These are phyloP conservation scores for Solanum clarkiae DNA, from an alignment of 257 asterid genomes.

Conservation along the genomic window DNA sequence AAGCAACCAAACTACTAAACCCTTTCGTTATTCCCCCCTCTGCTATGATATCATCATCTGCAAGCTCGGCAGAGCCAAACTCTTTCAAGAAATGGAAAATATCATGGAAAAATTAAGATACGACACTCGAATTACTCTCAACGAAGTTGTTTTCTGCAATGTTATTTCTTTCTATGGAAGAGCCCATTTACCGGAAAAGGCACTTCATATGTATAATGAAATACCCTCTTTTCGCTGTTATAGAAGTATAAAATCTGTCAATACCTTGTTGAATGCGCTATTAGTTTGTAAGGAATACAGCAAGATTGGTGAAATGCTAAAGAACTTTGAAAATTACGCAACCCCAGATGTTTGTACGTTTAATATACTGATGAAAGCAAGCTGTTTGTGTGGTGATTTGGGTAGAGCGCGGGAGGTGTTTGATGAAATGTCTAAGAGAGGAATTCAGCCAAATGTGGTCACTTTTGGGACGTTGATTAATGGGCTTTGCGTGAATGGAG, in stretches of 20 bases:
- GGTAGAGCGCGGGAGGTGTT: slow-evolving; percentile 34
- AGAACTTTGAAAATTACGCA: slow-evolving; percentile 21
- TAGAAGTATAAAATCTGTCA: slow-evolving; percentile 50
- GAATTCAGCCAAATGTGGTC: slow-evolving; percentile 46
- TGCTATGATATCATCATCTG: slow-evolving; percentile 74
- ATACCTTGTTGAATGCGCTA: slow-evolving; percentile 44
- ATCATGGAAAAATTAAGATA: slow-evolving; percentile 29
- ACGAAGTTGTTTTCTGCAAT: slow-evolving; percentile 58
- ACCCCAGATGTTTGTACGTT: slow-evolving; percentile 55
- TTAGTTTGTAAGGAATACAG: slow-evolving; percentile 36
- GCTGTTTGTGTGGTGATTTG: slow-evolving; percentile 24
- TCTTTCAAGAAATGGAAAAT: slow-evolving; percentile 55
- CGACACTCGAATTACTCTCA: slow-evolving; percentile 38
- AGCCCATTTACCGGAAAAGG: slow-evolving; percentile 43
- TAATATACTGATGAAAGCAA: slow-evolving; percentile 45
- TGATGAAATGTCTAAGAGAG: slow-evolving; percentile 50
- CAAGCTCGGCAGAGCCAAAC: slow-evolving; percentile 67
- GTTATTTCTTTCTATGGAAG: slow-evolving; percentile 50
- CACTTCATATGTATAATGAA: slow-evolving; percentile 43
- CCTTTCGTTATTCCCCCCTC: slow-evolving; percentile 50
- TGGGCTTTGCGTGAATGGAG: slow-evolving; percentile 31
- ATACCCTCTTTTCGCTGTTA: slow-evolving; percentile 45
- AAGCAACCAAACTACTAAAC: slow-evolving; percentile 21
- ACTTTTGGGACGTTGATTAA: slow-evolving; percentile 65
- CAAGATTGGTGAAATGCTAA: slow-evolving; percentile 27